Evolutionary conservation across 2,329 filamentous ascomycete genomes (phyloP), one percentile per base, ranked within the genome.

Genomic region (Tolypocladium cylindrosporum): DNA sequence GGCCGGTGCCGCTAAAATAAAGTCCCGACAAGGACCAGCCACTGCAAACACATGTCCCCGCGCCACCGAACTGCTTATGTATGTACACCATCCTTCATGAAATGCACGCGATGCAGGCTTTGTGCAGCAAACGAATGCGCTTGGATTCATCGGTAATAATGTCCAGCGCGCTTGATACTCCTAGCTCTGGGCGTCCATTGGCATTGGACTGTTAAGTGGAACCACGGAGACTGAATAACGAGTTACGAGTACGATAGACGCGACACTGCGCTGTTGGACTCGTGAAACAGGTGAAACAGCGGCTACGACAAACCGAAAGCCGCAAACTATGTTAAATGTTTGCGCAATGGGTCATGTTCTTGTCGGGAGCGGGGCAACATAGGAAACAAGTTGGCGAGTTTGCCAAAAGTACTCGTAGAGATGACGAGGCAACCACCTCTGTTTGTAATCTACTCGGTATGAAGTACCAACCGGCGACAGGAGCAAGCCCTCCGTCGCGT

Each of bases 1-100:
- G 36, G n/a, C 34, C 63, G 63, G 63, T 42, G 24, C 55, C 63
- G 63, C 62, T 60, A 60, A 64, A 64, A 64, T 41, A 54, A 59
- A 63, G 59, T 56, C 57, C 63, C 63, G 48, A 37, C 6, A 27
- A 31, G 40, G 24, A 16, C 43, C 16, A 27, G 43, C 11, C 42
- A 1, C 31, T 34, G 34, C 34, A 27, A 36, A 10, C 37, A 14
- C 37, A 39, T 19, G 45, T n/a, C 8, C 24, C 14, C 27, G 16
- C 31, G 27, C 45, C 27, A 27, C 6, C 16, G 9, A n/a, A 50
- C 45, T 34, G 16, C 27, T 3, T 4, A 24, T 16, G 8, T 4
- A 24, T 16, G 43, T 16, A 24, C 6, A 14, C 43, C 24, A 48
- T 24, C n/a, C 42, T 21, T 40, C 41, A n/a, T 45, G 11, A 27